Conservation (phyloP, 75 land plant species). For the Pseudotsuga menziesii region DNA sequence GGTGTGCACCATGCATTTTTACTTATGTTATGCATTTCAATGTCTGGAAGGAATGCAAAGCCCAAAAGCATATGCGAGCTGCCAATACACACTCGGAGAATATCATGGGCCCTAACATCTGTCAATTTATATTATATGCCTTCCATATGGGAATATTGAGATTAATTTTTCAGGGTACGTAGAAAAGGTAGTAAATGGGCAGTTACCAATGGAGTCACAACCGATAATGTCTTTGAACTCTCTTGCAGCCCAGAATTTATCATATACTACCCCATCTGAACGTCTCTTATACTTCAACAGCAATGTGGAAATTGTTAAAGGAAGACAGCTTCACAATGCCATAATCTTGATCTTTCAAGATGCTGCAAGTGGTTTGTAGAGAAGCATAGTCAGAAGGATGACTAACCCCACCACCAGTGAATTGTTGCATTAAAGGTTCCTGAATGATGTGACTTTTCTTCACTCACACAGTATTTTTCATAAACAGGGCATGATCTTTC, state of each 20-base stretch:
- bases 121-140: no score
- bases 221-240: conserved; percentile 81
- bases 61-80: no score
- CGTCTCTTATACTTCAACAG: conserved; percentile 90
- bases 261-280: conserved; percentile 71
- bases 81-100: no score
- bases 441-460: conserved; percentile 48
- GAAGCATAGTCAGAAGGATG: conserved; percentile 45
- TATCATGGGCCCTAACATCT: no score
- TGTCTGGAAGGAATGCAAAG: no score
- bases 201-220: conserved; percentile 59
- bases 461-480: conserved; percentile 64
- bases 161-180: no score
- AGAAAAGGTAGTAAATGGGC: conserved; percentile 62
- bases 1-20: no score
- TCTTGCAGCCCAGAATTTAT: conserved; percentile 73
- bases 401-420: conserved; percentile 88
- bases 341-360: conserved; percentile 61
- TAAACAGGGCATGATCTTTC: conserved; percentile 94
- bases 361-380: conserved; percentile 61
- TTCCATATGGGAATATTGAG: no score
- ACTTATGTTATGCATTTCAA: no score
- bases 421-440: conserved; percentile 86
- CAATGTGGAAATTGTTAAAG: conserved; percentile 71
- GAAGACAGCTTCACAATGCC: conserved; percentile 94